Conservation (phyloP, 140 eudicot species). For the Senecio squalidus region DNA sequence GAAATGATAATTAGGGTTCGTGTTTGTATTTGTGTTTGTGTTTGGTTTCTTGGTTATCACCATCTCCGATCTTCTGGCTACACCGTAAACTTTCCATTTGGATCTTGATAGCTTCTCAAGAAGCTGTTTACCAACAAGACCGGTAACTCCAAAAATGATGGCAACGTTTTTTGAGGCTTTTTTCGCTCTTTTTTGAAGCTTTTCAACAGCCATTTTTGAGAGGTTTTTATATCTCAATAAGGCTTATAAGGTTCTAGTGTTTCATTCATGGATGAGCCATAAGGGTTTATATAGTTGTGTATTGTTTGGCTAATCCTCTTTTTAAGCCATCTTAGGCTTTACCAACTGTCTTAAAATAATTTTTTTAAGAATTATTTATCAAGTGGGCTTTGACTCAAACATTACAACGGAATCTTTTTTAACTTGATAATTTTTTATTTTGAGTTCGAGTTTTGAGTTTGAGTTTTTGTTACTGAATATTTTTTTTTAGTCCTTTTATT, state of each 20-base stretch:
- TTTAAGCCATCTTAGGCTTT: conserved; percentile 15
- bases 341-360: conserved; percentile 22
- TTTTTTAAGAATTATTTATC: conserved; percentile 2
- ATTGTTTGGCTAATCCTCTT: conserved; percentile 9
- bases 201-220: conserved; percentile 43
- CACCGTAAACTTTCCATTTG: conserved; percentile 83
- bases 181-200: conserved; percentile 19
- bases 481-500: no score
- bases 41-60: conserved; percentile 17
- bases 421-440: not conserved
- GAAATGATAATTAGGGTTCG: conserved; percentile 49
- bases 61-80: conserved; percentile 51
- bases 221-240: not conserved
- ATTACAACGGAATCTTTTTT: conserved; percentile 8
- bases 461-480: no score
- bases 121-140: conserved; percentile 86
- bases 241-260: conserved; percentile 17
- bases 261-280: not conserved
- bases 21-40: conserved; percentile 40
- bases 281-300: conserved; percentile 31
- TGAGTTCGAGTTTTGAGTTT: not conserved
- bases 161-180: conserved; percentile 48
- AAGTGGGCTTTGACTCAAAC: conserved; percentile 14
- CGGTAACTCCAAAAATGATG: conserved; percentile 72
- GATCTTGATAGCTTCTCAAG: conserved; percentile 45